Percentiles rank a stretch among this genome's conserved stretches.
Evolutionary conservation across 2,329 filamentous ascomycete genomes (phyloP).

Genomic region (Hypomyces perniciosus): DNA sequence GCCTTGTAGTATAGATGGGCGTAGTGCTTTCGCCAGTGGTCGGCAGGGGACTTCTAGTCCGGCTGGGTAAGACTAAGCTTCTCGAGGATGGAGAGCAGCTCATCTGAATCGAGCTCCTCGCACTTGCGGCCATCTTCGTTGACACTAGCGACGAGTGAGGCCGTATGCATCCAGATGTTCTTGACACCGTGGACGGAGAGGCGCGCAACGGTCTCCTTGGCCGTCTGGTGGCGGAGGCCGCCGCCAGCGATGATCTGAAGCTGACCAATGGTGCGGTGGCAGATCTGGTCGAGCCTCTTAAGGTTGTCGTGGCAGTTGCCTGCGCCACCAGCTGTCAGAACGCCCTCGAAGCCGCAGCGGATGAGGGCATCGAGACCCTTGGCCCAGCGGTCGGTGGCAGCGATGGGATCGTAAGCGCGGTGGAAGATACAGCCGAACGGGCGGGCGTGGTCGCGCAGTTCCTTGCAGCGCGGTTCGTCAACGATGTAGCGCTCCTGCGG

Average conservation of each 20-base stretch:
- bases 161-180: conserved; percentile 43
- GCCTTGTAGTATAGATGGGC: conserved; percentile 4
- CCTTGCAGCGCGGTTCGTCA: conserved; percentile 34
- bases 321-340: conserved; percentile 49
- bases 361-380: conserved; percentile 29
- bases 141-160: conserved; percentile 21
- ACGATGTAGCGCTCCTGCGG: conserved; percentile 22
- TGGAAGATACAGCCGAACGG: conserved; percentile 47
- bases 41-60: conserved; percentile 24
- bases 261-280: conserved; percentile 19
- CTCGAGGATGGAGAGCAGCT: conserved; percentile 18
- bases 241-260: conserved; percentile 49
- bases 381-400: conserved; percentile 20
- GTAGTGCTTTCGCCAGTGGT: conserved; percentile 22
- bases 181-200: conserved; percentile 20
- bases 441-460: conserved; percentile 36
- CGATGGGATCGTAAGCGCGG: conserved; percentile 48
- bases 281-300: conserved; percentile 31
- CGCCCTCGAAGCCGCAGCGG: conserved; percentile 41
- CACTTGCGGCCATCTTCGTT: conserved; percentile 9
- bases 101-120: conserved; percentile 22
- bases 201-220: conserved; percentile 22
- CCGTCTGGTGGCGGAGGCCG: conserved; percentile 41
- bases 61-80: conserved; percentile 17
- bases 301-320: conserved; percentile 37